Evolutionary conservation across 2,329 filamentous ascomycete species (phyloP).

Genomic region (Talaromyces islandicus): DNA sequence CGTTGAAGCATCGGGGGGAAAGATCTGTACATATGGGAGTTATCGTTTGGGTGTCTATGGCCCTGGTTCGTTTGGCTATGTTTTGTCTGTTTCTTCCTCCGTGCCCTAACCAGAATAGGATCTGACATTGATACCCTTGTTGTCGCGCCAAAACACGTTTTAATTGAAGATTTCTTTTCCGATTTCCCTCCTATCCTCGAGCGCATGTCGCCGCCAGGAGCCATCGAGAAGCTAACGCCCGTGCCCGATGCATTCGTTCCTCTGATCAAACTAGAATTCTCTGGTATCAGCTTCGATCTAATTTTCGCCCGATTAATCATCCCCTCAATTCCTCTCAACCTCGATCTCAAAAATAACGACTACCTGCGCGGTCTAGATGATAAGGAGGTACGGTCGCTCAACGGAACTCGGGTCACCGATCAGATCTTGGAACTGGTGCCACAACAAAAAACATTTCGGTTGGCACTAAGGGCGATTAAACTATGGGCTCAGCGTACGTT

Average conservation of each 20-base stretch:
- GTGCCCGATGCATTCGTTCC: constrained; percentile 91
- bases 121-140: constrained; percentile 98
- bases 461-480: constrained; percentile 87
- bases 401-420: constrained; percentile 89
- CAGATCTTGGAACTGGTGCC: constrained; percentile 87
- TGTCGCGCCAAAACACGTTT: constrained; percentile 83
- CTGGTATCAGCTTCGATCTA: constrained; percentile 87
- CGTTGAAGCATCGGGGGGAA: constrained; percentile 78
- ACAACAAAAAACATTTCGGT: constrained; percentile 80
- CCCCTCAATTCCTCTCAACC: constrained; percentile 63
- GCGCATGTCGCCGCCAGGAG: constrained; percentile 67
- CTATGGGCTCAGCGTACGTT: constrained; percentile 76
- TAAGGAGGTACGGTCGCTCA: constrained; percentile 78
- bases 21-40: constrained; percentile 93
- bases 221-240: constrained; percentile 76
- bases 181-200: constrained; percentile 76
- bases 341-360: constrained; percentile 75
- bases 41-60: constrained; percentile 91
- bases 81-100: background rate
- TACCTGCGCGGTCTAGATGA: constrained; percentile 83
- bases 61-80: constrained; percentile 48
- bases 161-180: constrained; percentile 85
- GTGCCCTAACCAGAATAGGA: constrained; percentile 41
- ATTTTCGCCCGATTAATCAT: constrained; percentile 76
- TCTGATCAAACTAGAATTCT: constrained; percentile 94